phyloP scores from a whole-genome alignment of 1,284 basidiomycete genomes.

The Sanghuangporus baumii region DNA sequence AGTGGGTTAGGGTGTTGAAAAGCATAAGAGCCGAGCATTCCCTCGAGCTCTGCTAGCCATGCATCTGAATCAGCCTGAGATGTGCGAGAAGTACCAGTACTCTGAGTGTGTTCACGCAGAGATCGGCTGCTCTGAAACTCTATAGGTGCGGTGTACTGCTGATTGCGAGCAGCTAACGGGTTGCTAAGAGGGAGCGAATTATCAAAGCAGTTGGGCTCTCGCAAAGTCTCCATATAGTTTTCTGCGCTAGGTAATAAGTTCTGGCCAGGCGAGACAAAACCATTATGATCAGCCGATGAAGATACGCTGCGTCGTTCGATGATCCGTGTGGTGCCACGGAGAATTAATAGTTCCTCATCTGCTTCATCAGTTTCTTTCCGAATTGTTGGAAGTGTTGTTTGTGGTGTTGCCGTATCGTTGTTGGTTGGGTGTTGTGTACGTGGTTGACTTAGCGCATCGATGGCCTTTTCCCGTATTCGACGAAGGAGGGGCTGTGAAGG shows the following conservation, averaged over 20 bases:
- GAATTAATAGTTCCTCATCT: slow-evolving; percentile 3
- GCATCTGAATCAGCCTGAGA: background rate
- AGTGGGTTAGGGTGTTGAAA: background rate
- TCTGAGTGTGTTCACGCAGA: background rate
- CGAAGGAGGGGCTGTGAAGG: slow-evolving; percentile 1
- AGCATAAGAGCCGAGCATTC: background rate
- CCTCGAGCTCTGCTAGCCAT: background rate
- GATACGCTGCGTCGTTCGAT: background rate
- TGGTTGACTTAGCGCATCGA: background rate
- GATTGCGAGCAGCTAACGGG: no score
- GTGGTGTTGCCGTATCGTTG: background rate
- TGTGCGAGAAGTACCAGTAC: background rate
- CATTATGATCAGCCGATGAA: background rate
- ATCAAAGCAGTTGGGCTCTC: no score
- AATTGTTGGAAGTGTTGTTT: background rate
- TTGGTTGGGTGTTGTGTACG: background rate
- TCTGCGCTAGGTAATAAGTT: no score
- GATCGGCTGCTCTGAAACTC: no score
- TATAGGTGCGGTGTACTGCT: no score
- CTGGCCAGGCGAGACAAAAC: background rate
- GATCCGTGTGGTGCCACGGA: slow-evolving; percentile 5
- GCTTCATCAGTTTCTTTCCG: background rate
- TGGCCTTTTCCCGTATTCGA: slow-evolving; percentile 6
- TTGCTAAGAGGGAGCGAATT: no score
- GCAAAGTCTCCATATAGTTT: no score